These are phyloP conservation scores for Rhizoclosmatium globosum DNA, from an alignment of 192 early-diverging fungal species.

Conservation along the genomic window DNA sequence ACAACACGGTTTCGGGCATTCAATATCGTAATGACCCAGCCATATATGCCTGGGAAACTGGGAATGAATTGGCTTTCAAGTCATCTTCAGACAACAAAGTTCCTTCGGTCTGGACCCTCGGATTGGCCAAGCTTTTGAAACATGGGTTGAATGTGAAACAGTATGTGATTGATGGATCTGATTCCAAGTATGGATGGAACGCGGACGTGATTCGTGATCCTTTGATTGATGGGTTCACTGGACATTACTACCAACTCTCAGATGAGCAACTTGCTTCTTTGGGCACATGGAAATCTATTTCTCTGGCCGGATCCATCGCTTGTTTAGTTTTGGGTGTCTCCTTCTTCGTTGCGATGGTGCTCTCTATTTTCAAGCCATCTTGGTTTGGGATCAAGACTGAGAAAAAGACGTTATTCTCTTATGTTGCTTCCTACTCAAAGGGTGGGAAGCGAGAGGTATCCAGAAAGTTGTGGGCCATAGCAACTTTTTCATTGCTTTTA, in stretches of 20 bases:
- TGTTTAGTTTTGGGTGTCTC: background rate
- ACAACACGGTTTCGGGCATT: slow-evolving; percentile 54
- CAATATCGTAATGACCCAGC: slow-evolving; percentile 55
- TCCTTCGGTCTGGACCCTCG: slow-evolving; percentile 51
- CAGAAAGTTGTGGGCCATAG: too few relatives aligned
- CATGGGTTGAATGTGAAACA: slow-evolving; percentile 33
- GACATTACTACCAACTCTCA: slow-evolving; percentile 49
- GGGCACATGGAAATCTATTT: background rate
- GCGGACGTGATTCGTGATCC: slow-evolving; percentile 29
- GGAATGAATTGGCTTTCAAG: slow-evolving; percentile 57
- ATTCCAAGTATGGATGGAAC: slow-evolving; percentile 39
- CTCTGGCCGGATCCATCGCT: too few relatives aligned
- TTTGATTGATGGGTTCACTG: slow-evolving; percentile 46
- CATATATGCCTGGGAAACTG: slow-evolving; percentile 52
- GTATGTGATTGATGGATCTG: slow-evolving; percentile 48
- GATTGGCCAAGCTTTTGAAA: slow-evolving; percentile 39
- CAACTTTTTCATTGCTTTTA: background rate
- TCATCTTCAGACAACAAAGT: slow-evolving; percentile 9
- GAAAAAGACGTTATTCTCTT: too few relatives aligned
- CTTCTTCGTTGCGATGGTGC: background rate
- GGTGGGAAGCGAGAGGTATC: too few relatives aligned
- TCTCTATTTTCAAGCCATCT: too few relatives aligned
- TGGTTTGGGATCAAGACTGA: too few relatives aligned
- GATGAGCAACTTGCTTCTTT: background rate
- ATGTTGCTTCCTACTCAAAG: too few relatives aligned